Evolutionary conservation across 768 basidiomycete species (phyloP), one percentile per base, ranked within the genome.

Genomic region (Suillus luteus): DNA sequence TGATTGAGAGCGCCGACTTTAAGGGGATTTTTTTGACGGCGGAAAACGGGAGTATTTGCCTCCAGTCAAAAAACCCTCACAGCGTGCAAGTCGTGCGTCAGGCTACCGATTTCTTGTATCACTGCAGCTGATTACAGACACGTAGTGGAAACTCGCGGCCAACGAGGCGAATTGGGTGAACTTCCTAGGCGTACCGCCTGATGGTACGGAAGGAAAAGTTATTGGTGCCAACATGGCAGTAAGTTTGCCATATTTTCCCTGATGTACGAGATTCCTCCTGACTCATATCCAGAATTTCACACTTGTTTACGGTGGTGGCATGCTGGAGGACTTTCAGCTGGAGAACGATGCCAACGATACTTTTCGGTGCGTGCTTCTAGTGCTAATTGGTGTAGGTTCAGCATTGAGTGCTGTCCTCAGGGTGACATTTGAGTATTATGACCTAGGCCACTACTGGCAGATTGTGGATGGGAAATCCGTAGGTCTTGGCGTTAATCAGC

Each of bases 61-160:
- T 51, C 8, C 24, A 51, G 8, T 17, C 49, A 15, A 17, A 51
- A 31, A 27, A 51, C 49, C 8, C 49, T 8, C 15, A 51, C 8
- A 51, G 49, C 1, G 24, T 51, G 15, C 49, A 51, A 51, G 49
- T 51, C 15, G 49, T 51, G 49, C 49, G 49, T 51, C 49, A 51
- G 15, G 15, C 27, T 31, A 15, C 8, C 9, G 15, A 1, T 51
- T 27, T 51, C 49, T 3, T 27, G 24, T 4, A 14, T 27, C 14
- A 27, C 8, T 51, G 27, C 49, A 31, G 27, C 15, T 51, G 17
- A 9, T 51, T 15, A 51, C 4, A 51, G 49, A 27, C 5, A 27
- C 8, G 0, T 51, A 51, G 49, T 51, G 49, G 49, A 51, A 51
- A 17, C 15, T 51, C 49, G 15, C 14, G 7, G 15, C 4, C 49